phyloP scores from a whole-genome alignment of 2,329 filamentous ascomycete species.

The Beauveria sp. region DNA sequence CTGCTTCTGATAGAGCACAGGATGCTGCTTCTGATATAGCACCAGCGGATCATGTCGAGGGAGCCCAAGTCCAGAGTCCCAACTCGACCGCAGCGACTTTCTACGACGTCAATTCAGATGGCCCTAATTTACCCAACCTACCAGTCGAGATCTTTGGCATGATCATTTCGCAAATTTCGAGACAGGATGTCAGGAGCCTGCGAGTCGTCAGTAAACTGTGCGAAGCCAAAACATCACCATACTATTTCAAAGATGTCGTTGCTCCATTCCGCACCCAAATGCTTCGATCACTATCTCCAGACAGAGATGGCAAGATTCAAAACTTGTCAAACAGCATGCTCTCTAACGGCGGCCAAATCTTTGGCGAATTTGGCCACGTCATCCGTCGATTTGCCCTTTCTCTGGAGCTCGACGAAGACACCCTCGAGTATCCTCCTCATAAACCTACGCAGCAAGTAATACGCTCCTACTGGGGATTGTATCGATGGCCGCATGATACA shows the following conservation, averaged over 20 bases:
- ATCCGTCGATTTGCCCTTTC: constrained; percentile 60
- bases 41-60: neutral
- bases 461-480: constrained; percentile 55
- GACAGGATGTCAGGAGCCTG: constrained; percentile 50
- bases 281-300: constrained; percentile 33
- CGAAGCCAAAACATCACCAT: constrained; percentile 47
- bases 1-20: too few relatives aligned
- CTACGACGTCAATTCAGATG: neutral
- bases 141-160: constrained; percentile 56
- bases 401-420: constrained; percentile 56
- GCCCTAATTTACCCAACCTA: neutral
- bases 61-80: neutral
- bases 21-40: neutral
- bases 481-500: constrained; percentile 53
- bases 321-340: constrained; percentile 23
- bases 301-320: constrained; percentile 17
- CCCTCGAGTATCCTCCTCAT: constrained; percentile 41
- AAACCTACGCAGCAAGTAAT: constrained; percentile 48
- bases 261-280: constrained; percentile 59
- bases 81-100: neutral
- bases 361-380: constrained; percentile 50
- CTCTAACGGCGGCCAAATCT: constrained; percentile 50
- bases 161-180: constrained; percentile 47
- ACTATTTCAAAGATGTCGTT: constrained; percentile 55
- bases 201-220: constrained; percentile 53